Base-by-base conservation (phyloP, 1,139 yeast species). In the Lodderomyces pseudojiufengensis region DNA sequence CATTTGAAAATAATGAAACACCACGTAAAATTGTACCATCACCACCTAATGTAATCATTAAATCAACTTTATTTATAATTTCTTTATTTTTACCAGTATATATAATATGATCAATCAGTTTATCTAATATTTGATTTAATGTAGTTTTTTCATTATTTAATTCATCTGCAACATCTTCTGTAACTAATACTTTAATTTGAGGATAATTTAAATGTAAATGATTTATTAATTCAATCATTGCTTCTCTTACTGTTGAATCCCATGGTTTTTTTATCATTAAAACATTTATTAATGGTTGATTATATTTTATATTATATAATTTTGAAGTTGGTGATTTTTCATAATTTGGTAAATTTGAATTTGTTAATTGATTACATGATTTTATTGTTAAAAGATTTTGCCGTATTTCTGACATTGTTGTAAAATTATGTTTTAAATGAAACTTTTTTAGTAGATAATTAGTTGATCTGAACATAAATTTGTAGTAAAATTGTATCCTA, bases 21-120 rank as follows among this genome's bases (percentile, higher is more conserved):
- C 90, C 92, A 41, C 84, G 74, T 32, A 90, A 61, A 43, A 90
- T 87, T 0, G 97, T 90, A 9, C 97, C 98, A 56, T 90, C 98
- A 9, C 98, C 98, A 8, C 97, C 97, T 26, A 90, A 59, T 0
- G 97, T 85, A 10, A 90, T 87, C 29, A 90, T 62, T 32, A 88
- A 58, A 52, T 90, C 97, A 2, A 80, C 70, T 43, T 70, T 70
- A 29, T 54, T 46, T 8, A 78, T 73, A 21, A 88, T 78, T 5
- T 79, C 83, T 8, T 65, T 61, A 10, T 63, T 60, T 1, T 69
- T 52, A 0, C 95, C 95, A 0, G 92, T 78, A 52, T 68, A 82
- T 35, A 52, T 32, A 2, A 40, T 36, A 25, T 41, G 43, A n/a
- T 32, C 15, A 15, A 40, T 35, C 9, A 37, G 29, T 9, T 28